Evolutionary conservation across 495 filamentous ascomycete species (phyloP), one percentile per base, ranked within the genome.

Genomic region (Penicillium malachiteum): DNA sequence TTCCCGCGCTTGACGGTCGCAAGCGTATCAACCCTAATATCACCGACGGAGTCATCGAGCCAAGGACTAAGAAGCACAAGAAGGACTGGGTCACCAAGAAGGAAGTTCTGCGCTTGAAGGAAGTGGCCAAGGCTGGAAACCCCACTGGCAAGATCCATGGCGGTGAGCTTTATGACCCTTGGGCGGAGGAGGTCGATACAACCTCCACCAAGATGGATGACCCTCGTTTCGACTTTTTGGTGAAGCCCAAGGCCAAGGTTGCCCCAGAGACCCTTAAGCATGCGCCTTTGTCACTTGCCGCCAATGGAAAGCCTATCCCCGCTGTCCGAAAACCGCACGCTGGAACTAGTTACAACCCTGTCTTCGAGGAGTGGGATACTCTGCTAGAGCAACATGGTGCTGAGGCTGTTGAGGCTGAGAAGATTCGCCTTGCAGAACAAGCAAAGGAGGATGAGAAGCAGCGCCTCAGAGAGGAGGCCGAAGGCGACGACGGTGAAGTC

Each of bases 331-430:
- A 81, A 54, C 94, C 94, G 3, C 82, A 83, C 14, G 90, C 84
- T 2, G 92, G 90, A 40, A 87, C 83, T 65, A 95, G 90, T 66
- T 98, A 98, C 70, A 98, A 98, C 63, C 94, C 94, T 0, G 75
- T 78, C 7, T 94, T 93, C 54, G 79, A 84, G 54, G 90, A 96
- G 48, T 98, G 93, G 81, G 84, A 89, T 51, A 76, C 80, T 10
- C 81, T 93, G 5, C 72, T 96, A 39, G 78, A 81, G 16, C 78
- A 82, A 31, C 89, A 91, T 66, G 89, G 90, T 30, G 78, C 84
- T 48, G 87, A 88, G 70, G 93, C 86, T 32, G 81, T 97, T 2
- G 86, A 86, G 53, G 82, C 84, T 3, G 95, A 97, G 71, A 81
- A 84, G 71, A 86, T 89, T 67, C 85, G 93, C 16, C 71, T 93